phyloP scores from a whole-genome alignment of 1,284 basidiomycete species.

The Heterobasidion occidentale region DNA sequence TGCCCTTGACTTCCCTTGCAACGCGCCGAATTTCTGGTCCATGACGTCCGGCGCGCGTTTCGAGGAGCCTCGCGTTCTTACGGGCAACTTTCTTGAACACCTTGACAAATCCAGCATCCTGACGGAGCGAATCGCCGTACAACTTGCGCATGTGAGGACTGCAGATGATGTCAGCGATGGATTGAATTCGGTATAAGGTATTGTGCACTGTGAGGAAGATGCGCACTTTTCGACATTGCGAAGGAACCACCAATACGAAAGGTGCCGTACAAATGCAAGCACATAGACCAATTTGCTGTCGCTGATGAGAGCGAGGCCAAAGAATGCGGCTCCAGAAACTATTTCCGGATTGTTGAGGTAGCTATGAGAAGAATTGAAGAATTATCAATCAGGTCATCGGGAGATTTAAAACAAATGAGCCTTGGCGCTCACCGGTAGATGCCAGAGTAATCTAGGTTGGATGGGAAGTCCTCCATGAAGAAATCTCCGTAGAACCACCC shows the following conservation, averaged over 20 bases:
- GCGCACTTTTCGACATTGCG: conserved; percentile 80
- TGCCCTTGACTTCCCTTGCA: conserved; percentile 82
- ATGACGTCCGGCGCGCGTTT: conserved; percentile 59
- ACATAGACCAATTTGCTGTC: conserved; percentile 81
- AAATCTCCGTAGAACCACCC: conserved; percentile 99
- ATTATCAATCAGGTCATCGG: neutral
- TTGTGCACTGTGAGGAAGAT: neutral
- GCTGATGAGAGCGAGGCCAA: conserved; percentile 87
- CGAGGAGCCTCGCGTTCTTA: conserved; percentile 68
- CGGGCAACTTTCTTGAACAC: conserved; percentile 89
- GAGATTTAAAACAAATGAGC: neutral
- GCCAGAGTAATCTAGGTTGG: conserved; percentile 90
- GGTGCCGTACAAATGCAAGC: conserved; percentile 79
- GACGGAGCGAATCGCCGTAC: conserved; percentile 87
- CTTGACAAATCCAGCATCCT: conserved; percentile 95
- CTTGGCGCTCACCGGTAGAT: conserved; percentile 69
- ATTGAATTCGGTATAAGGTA: neutral
- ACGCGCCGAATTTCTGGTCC: conserved; percentile 73
- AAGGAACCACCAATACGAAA: conserved; percentile 91
- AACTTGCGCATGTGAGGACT: conserved; percentile 97
- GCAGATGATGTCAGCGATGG: neutral
- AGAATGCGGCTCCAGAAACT: conserved; percentile 93
- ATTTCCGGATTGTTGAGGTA: conserved; percentile 96
- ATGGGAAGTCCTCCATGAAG: conserved; percentile 91
- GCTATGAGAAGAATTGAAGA: conserved; percentile 22